Evolutionary conservation across 371 early-diverging fungal genomes (phyloP).

Genomic region (Smittium mucronatum): DNA sequence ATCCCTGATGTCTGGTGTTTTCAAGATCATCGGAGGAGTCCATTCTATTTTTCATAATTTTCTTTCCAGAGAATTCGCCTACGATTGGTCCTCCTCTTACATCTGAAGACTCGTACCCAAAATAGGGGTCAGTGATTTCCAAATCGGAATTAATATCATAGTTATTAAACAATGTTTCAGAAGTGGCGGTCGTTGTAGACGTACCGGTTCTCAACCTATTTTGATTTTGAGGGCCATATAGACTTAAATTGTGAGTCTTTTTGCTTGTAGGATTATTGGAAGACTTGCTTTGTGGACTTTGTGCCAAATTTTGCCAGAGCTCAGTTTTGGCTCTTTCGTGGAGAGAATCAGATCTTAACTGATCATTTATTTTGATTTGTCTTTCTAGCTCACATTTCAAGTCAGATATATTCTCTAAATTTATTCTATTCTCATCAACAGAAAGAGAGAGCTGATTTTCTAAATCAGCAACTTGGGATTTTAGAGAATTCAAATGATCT

Average conservation of each 20-base stretch:
- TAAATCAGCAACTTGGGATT: background rate
- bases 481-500: background rate
- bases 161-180: background rate
- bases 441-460: background rate
- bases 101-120: background rate
- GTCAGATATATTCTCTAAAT: background rate
- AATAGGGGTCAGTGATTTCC: background rate
- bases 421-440: background rate
- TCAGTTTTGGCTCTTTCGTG: conserved; percentile 6
- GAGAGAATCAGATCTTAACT: conserved; percentile 1
- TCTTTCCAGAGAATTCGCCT: background rate
- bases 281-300: background rate
- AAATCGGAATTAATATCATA: background rate
- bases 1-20: background rate
- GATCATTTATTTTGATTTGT: conserved; percentile 8
- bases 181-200: background rate
- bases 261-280: background rate
- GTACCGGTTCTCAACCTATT: conserved; percentile 2
- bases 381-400: background rate
- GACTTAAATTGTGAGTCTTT: background rate
- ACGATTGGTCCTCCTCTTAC: background rate
- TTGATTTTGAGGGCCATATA: background rate
- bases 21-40: background rate
- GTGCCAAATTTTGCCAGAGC: conserved; percentile 7
- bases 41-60: background rate